Percentiles rank a stretch among this genome's conserved stretches.
Conservation (phyloP, 2,329 filamentous ascomycete species). For the Blastomyces emzantsi region DNA sequence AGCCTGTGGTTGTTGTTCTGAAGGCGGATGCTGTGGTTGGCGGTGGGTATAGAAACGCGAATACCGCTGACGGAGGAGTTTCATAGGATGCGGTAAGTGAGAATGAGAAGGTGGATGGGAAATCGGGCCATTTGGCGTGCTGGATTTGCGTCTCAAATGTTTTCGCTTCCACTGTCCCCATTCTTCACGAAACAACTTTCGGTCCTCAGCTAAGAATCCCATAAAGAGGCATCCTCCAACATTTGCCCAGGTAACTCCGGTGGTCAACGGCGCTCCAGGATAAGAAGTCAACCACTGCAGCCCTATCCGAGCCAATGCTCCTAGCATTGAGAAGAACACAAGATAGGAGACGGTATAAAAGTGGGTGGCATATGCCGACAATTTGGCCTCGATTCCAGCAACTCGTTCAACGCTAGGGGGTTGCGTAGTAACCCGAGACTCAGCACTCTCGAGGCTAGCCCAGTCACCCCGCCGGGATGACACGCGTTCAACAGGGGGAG, state of each 20-base stretch:
- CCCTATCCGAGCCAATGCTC: slow-evolving; percentile 74
- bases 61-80: neutral
- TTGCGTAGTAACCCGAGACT: slow-evolving; percentile 17
- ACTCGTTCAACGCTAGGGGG: slow-evolving; percentile 12
- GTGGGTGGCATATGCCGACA: slow-evolving; percentile 48
- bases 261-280: slow-evolving; percentile 63
- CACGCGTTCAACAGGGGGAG: slow-evolving; percentile 39
- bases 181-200: slow-evolving; percentile 61
- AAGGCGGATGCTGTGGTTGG: neutral
- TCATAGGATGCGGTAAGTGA: slow-evolving; percentile 27
- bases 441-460: slow-evolving; percentile 29
- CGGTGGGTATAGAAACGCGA: slow-evolving; percentile 18
- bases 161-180: slow-evolving; percentile 39
- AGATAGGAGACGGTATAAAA: slow-evolving; percentile 72
- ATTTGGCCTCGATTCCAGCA: slow-evolving; percentile 15
- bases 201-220: slow-evolving; percentile 76
- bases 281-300: slow-evolving; percentile 72
- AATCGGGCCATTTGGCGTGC: neutral
- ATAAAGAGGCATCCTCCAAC: slow-evolving; percentile 71
- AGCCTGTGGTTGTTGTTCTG: neutral
- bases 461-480: slow-evolving; percentile 28
- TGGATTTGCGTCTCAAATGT: neutral
- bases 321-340: slow-evolving; percentile 73
- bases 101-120: neutral
- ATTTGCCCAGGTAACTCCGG: slow-evolving; percentile 78